Conservation (phyloP, 352 stramenopile genomes). For the Thraustotheca clavata region DNA sequence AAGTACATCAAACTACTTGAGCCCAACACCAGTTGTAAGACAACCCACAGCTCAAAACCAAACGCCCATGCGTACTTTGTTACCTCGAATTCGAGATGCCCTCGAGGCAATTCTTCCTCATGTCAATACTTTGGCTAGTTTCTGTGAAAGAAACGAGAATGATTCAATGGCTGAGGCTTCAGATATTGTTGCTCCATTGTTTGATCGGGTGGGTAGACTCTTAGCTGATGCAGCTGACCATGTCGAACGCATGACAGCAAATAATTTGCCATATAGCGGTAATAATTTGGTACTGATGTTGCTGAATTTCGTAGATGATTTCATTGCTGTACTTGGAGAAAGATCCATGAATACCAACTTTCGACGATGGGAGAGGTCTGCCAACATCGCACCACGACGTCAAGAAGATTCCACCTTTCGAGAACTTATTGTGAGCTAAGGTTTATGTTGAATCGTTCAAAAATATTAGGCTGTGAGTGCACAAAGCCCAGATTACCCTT, state of each 20-base stretch:
- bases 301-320: not conserved
- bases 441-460: not conserved
- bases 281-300: too few species aligned
- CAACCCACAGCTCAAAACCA: constrained; percentile 29
- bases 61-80: constrained; percentile 35
- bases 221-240: constrained; percentile 55
- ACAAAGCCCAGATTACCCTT: too few species aligned
- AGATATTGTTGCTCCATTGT: constrained; percentile 59
- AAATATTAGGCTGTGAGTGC: not conserved
- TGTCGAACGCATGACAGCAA: constrained; percentile 30
- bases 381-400: not conserved
- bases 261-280: not conserved
- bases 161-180: constrained; percentile 46
- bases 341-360: not conserved
- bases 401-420: constrained; percentile 2
- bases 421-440: constrained; percentile 1
- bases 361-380: not conserved
- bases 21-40: constrained; percentile 30
- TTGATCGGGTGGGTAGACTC: constrained; percentile 70
- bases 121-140: constrained; percentile 44
- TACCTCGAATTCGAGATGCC: constrained; percentile 48
- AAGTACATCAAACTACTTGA: constrained; percentile 39
- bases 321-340: not conserved
- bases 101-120: constrained; percentile 68
- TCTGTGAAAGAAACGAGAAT: constrained; percentile 39